Evolutionary conservation across 371 early-diverging fungal species (phyloP).

Genomic region (Parasitella parasitica): DNA sequence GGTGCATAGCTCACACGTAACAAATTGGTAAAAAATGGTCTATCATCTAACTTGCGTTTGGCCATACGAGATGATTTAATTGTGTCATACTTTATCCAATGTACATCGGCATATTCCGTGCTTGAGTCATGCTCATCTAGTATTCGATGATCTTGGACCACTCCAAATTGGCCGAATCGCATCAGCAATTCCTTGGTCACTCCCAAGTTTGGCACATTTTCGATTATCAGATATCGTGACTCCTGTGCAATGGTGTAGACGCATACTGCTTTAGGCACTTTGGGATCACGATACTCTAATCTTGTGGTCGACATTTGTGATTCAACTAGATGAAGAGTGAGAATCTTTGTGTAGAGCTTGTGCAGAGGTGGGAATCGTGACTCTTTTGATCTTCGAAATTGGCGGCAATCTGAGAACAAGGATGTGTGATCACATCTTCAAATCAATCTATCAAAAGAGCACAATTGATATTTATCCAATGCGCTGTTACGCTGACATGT

Average conservation of each 20-base stretch:
- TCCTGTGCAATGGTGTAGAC: conserved; percentile 57
- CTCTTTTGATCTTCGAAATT: not conserved
- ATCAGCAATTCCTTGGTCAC: conserved; percentile 34
- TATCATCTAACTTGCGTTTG: conserved; percentile 48
- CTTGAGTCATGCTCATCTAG: conserved; percentile 35
- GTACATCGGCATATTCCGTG: conserved; percentile 37
- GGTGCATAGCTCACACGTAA: conserved; percentile 49
- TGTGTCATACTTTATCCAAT: conserved; percentile 30
- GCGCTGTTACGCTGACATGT: too few species aligned
- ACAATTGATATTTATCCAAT: too few species aligned
- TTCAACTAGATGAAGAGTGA: not conserved
- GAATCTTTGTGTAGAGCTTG: not conserved
- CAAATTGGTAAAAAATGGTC: conserved; percentile 39
- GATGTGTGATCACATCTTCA: too few species aligned
- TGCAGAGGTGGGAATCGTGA: not conserved
- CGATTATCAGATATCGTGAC: conserved; percentile 50
- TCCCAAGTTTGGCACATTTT: conserved; percentile 47
- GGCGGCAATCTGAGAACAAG: not conserved
- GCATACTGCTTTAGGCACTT: conserved; percentile 39
- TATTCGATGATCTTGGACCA: conserved; percentile 25
- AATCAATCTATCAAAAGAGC: too few species aligned
- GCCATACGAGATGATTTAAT: conserved; percentile 38
- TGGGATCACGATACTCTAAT: conserved; percentile 37
- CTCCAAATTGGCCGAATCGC: conserved; percentile 33
- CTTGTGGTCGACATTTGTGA: not conserved